phyloP scores from a whole-genome alignment of 306 rosid species.

The Carpinus viminea region DNA sequence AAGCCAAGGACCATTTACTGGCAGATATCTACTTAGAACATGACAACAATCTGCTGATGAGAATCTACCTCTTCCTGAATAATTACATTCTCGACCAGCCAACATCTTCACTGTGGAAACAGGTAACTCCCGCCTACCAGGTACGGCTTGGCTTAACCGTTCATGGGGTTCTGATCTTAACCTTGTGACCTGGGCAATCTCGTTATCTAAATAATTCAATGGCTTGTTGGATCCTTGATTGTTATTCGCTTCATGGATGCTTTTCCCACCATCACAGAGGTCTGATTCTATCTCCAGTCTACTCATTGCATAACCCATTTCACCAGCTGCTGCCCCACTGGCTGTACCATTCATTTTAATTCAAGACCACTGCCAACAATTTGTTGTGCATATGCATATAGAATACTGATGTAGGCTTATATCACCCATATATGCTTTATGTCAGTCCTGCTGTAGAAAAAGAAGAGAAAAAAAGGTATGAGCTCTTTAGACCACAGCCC shows the following conservation, averaged over 20 bases:
- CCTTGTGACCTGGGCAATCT: constrained; percentile 72
- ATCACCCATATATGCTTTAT: constrained; percentile 11
- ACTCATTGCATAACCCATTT: constrained; percentile 91
- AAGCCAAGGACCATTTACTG: constrained; percentile 85
- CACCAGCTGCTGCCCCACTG: constrained; percentile 33
- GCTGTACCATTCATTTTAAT: constrained; percentile 47
- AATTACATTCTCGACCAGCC: constrained; percentile 84
- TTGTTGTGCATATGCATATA: constrained; percentile 33
- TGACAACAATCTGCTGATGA: constrained; percentile 89
- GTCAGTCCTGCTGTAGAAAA: constrained; percentile 32
- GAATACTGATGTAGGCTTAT: constrained; percentile 38
- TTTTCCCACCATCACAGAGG: constrained; percentile 37
- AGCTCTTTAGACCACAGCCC: neutral
- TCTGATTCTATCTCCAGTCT: constrained; percentile 60
- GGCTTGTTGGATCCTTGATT: constrained; percentile 37
- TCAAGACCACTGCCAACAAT: constrained; percentile 30
- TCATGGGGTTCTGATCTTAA: constrained; percentile 71
- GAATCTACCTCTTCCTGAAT: constrained; percentile 85
- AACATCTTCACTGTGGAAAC: constrained; percentile 90
- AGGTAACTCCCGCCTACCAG: constrained; percentile 52
- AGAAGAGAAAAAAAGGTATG: neutral
- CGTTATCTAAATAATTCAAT: constrained; percentile 57
- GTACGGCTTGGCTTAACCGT: constrained; percentile 43
- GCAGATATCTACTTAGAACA: constrained; percentile 83
- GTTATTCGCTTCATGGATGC: constrained; percentile 36